A percentile compares a stretch with the other conserved stretches of the same genome.
These are phyloP conservation scores for Paracorniculantispora psalliotae DNA, from an alignment of 2,329 filamentous ascomycete genomes.

Conservation along the genomic window DNA sequence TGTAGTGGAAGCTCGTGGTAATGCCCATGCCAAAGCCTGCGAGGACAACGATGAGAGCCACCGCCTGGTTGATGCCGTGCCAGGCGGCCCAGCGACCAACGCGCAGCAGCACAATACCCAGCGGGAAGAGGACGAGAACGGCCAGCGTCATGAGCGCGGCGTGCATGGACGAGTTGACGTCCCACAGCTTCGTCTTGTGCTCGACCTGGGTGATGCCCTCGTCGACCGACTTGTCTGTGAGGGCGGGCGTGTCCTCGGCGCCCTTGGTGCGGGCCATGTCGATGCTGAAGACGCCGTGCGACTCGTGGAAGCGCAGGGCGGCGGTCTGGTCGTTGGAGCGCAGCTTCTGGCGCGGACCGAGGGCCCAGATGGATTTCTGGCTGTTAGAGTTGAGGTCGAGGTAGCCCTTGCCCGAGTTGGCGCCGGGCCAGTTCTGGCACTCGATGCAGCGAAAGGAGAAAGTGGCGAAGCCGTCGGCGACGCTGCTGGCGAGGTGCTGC, in stretches of 20 bases:
- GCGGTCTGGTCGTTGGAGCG: constrained; percentile 39
- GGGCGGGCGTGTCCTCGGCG: constrained; percentile 34
- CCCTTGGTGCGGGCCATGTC: constrained; percentile 50
- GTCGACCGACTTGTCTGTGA: constrained; percentile 29
- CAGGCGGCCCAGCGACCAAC: constrained; percentile 47
- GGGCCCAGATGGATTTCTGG: constrained; percentile 51
- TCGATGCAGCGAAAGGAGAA: constrained; percentile 47
- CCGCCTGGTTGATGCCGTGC: constrained; percentile 50
- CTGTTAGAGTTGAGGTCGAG: constrained; percentile 45
- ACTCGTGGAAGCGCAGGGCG: constrained; percentile 46
- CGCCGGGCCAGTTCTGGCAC: constrained; percentile 45
- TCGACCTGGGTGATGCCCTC: constrained; percentile 33
- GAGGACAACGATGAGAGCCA: constrained; percentile 45
- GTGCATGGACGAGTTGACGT: constrained; percentile 40
- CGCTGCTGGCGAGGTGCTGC: constrained; percentile 40
- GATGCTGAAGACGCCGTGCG: constrained; percentile 51
- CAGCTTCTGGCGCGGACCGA: constrained; percentile 43
- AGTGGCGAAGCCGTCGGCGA: constrained; percentile 41
- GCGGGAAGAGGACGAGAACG: constrained; percentile 51
- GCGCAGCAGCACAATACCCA: constrained; percentile 50
- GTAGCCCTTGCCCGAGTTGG: constrained; percentile 30
- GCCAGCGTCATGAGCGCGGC: constrained; percentile 50
- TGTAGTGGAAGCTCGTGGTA: constrained; percentile 47
- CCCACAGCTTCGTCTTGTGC: constrained; percentile 26
- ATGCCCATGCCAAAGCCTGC: constrained; percentile 49